Conservation (phyloP, 2,329 filamentous ascomycete genomes). For the Triangularia setosa region DNA sequence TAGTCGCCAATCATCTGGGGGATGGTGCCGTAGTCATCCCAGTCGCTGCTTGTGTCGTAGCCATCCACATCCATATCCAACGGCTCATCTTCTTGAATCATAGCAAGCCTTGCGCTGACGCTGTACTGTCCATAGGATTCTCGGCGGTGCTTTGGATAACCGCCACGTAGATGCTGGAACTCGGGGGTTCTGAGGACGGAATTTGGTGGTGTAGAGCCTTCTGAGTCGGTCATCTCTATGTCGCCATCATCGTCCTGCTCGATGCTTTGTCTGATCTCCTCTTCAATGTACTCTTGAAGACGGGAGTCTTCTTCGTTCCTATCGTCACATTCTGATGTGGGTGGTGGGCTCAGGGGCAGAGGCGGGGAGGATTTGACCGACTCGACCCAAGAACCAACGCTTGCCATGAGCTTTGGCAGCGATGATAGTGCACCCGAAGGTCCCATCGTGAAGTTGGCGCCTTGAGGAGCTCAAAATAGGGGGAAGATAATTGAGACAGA, state of each 20-base stretch:
- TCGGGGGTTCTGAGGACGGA: background rate
- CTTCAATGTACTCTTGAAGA: background rate
- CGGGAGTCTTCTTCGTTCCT: background rate
- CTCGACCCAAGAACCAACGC: background rate
- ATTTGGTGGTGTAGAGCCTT: background rate
- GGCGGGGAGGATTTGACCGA: background rate
- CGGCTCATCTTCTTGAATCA: background rate
- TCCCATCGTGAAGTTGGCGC: background rate
- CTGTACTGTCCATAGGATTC: background rate
- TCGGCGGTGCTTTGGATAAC: background rate
- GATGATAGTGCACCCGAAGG: background rate
- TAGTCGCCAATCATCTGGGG: slow-evolving; percentile 18
- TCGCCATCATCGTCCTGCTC: background rate
- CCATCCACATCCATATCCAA: slow-evolving; percentile 13
- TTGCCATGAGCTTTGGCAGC: background rate
- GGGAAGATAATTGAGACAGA: background rate
- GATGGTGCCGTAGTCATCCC: slow-evolving; percentile 22
- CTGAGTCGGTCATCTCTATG: background rate
- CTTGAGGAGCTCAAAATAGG: background rate
- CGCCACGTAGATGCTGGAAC: background rate
- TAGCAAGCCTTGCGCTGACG: background rate
- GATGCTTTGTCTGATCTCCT: background rate
- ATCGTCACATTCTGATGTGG: background rate
- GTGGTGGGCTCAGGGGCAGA: background rate
- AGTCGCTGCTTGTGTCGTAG: slow-evolving; percentile 22